Evolutionary conservation across 2,329 filamentous ascomycete species (phyloP), one percentile per base, ranked within the genome.

Genomic region (Huntiella decipiens): DNA sequence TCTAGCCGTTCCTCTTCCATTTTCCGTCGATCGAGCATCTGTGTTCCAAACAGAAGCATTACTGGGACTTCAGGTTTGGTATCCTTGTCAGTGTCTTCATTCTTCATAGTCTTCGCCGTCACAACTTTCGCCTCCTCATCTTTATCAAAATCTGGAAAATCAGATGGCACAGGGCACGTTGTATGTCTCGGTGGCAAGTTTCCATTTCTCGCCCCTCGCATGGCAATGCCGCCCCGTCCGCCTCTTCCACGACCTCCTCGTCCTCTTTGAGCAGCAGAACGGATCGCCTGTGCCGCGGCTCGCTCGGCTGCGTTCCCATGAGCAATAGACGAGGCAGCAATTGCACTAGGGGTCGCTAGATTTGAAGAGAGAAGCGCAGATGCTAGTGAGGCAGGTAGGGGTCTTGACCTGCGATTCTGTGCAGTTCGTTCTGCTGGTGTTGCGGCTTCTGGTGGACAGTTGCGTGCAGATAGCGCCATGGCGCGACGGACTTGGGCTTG

Each of bases 1-100:
- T 74, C 77, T 11, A 93, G 68, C 36, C 88, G 76, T 57, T 92
- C 85, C 54, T 77, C 68, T 59, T 95, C 88, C 84, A 94, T 91
- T 44, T 75, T 72, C 60, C 78, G 84, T 33, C 87, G 73, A 62
- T 94, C 73, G 1, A 93, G 60, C 3, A 71, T 70, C 4, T 70
- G 55, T 0, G 74, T 53, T 0, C 67, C 65, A 28, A 58, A 54
- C 10, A 44, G 33, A 16, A 31, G 19, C 15, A 46, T n/a, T 17
- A 16, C 22, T 4, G 33, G 19, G 10, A 10, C 19, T 49, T 34
- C n/a, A 12, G 36, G 13, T 16, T 22, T 28, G 16, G 11, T 31
- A 22, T 31, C 46, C n/a, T 41, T 19, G n/a, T 39, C 28, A n/a
- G 38, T n/a, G n/a, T 37, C 12, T 44, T 28, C 17, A 10, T 38